Evolutionary conservation across 2,329 filamentous ascomycete genomes (phyloP).

Genomic region (Endothia cerciana): DNA sequence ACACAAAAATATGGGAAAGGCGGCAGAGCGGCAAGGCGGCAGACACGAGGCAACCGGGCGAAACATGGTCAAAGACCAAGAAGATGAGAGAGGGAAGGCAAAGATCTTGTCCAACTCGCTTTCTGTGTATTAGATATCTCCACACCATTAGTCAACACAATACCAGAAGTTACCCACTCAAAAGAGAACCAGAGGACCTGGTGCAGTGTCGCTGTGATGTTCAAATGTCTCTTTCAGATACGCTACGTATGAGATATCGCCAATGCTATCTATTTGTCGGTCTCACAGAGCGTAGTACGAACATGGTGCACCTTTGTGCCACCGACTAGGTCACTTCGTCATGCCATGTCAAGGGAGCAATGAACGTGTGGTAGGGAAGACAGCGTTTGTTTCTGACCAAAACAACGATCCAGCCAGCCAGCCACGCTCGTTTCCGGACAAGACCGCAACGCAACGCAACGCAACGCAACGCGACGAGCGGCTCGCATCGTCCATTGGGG

Average conservation of each 20-base stretch:
- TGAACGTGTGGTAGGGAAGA: neutral
- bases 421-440: neutral
- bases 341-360: neutral
- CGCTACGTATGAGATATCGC: neutral
- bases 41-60: constrained; percentile 31
- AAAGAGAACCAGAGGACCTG: constrained; percentile 17
- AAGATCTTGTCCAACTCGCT: constrained; percentile 58
- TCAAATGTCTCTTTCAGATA: neutral
- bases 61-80: constrained; percentile 23
- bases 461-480: neutral
- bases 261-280: neutral
- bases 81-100: constrained; percentile 25
- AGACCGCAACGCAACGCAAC: neutral
- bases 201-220: neutral
- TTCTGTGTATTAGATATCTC: constrained; percentile 66
- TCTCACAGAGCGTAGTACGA: neutral
- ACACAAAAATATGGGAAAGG: constrained; percentile 32
- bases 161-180: constrained; percentile 72
- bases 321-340: neutral
- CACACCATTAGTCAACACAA: constrained; percentile 47
- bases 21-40: constrained; percentile 32
- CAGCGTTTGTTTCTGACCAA: neutral
- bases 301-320: neutral
- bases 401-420: neutral
- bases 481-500: neutral